These are phyloP conservation scores for Dactylis glomerata DNA, from an alignment of 176 grass and related monocot species.

Conservation along the genomic window DNA sequence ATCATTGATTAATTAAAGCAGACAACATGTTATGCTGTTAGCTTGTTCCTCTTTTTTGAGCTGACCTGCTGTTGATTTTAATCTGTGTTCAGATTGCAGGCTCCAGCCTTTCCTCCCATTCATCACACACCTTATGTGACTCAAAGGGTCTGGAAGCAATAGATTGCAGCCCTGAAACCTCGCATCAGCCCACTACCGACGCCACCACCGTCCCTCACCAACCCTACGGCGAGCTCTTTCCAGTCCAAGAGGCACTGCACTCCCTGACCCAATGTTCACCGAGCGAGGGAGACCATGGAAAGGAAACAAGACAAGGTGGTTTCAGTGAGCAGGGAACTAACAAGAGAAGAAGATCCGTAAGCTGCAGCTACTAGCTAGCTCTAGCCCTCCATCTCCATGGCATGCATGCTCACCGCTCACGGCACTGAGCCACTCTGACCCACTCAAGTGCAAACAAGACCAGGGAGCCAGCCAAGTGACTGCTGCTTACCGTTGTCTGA, in stretches of 20 bases:
- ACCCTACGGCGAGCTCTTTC: conserved; percentile 45
- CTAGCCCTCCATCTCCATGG: conserved; percentile 5
- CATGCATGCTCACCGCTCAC: too few relatives aligned
- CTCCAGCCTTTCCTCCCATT: conserved; percentile 32
- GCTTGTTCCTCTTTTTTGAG: conserved; percentile 24
- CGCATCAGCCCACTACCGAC: conserved; percentile 34
- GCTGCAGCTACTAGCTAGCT: neutral
- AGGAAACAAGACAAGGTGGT: conserved; percentile 30
- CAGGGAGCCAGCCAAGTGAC: conserved; percentile 16
- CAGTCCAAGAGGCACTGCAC: neutral
- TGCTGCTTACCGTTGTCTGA: conserved; percentile 39
- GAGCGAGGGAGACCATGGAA: neutral
- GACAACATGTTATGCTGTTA: conserved; percentile 20
- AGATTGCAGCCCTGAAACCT: conserved; percentile 42
- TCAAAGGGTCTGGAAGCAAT: conserved; percentile 31
- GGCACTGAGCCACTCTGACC: conserved; percentile 21
- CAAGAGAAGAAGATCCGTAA: neutral
- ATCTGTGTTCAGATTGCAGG: conserved; percentile 42
- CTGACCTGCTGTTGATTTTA: conserved; percentile 30
- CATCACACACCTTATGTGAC: conserved; percentile 19
- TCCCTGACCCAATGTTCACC: conserved; percentile 7
- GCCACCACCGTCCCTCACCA: conserved; percentile 43
- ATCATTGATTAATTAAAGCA: conserved; percentile 7
- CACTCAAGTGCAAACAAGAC: conserved; percentile 37
- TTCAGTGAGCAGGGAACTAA: conserved; percentile 31